Conservation (phyloP, 345 rosid species). For the Cardamine chenopodiifolia region DNA sequence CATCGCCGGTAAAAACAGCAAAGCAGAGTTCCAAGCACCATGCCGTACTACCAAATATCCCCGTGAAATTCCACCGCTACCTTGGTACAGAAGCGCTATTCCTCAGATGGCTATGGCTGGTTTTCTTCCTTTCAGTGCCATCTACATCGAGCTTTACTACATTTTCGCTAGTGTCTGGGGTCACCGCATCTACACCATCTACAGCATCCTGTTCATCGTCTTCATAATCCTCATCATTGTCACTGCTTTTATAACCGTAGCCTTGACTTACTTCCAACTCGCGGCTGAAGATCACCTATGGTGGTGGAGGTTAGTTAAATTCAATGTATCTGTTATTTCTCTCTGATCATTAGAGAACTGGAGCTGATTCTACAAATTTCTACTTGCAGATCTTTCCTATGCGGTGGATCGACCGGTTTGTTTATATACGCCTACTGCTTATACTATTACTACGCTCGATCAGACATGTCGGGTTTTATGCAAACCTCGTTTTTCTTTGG, state of each 20-base stretch:
- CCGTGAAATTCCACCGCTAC: conserved; percentile 70
- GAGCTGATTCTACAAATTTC: not conserved
- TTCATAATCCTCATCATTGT: conserved; percentile 81
- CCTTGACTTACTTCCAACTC: conserved; percentile 90
- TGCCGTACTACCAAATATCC: conserved; percentile 86
- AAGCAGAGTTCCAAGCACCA: conserved; percentile 85
- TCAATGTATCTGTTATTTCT: not conserved
- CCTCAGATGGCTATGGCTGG: conserved; percentile 98
- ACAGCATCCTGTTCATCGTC: conserved; percentile 82
- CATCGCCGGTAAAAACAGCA: conserved; percentile 85
- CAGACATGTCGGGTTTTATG: conserved; percentile 91
- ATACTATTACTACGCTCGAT: conserved; percentile 73
- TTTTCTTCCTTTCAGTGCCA: conserved; percentile 78
- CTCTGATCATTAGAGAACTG: not conserved
- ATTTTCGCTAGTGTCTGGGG: conserved; percentile 92
- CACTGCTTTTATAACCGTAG: conserved; percentile 89
- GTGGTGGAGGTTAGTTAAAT: conserved; percentile 80
- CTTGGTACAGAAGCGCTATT: conserved; percentile 76
- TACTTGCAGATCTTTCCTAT: conserved; percentile 63
- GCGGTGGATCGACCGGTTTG: conserved; percentile 76
- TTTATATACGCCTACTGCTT: conserved; percentile 75
- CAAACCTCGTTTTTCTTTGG: conserved; percentile 89
- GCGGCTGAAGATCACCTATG: conserved; percentile 94
- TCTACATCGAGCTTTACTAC: conserved; percentile 87
- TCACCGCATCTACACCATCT: conserved; percentile 82